Evolutionary conservation across 306 rosid species (phyloP).

Genomic region (Begonia peltatifolia): DNA sequence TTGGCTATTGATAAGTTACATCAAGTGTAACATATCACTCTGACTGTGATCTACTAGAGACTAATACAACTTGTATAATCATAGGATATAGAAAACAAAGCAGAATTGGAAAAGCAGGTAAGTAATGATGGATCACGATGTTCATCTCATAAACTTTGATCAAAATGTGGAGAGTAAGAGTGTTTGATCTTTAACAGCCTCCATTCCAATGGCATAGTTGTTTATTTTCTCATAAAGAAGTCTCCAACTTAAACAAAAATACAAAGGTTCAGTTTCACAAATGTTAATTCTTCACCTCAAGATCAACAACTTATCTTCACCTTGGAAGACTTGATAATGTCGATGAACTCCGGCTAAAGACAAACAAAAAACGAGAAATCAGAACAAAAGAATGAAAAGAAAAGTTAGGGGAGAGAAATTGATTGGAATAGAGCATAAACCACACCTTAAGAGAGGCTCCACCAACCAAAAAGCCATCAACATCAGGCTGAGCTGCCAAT

Average conservation of each 20-base stretch:
- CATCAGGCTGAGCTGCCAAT: slow-evolving; percentile 64
- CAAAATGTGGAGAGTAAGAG: too few relatives aligned
- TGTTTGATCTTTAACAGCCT: too few relatives aligned
- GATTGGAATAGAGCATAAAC: neutral
- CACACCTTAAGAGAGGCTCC: slow-evolving; percentile 84
- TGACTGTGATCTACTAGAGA: too few relatives aligned
- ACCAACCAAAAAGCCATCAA: slow-evolving; percentile 94
- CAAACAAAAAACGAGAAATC: slow-evolving; percentile 3
- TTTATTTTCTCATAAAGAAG: too few relatives aligned
- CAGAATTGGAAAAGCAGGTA: too few relatives aligned
- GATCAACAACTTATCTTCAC: slow-evolving; percentile 45
- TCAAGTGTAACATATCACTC: too few relatives aligned
- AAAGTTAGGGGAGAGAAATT: too few relatives aligned
- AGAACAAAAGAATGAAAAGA: slow-evolving; percentile 4
- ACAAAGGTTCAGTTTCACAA: neutral
- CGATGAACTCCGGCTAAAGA: slow-evolving; percentile 56
- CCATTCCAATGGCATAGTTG: too few relatives aligned
- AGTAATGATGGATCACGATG: neutral
- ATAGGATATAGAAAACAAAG: too few relatives aligned
- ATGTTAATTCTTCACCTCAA: neutral
- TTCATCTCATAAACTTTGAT: neutral
- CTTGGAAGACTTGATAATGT: slow-evolving; percentile 69
- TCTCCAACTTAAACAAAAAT: too few relatives aligned
- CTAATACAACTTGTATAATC: too few relatives aligned
- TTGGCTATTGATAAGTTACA: too few relatives aligned